These are phyloP conservation scores for Harrya chromipes DNA, from an alignment of 768 basidiomycete genomes.

Conservation along the genomic window DNA sequence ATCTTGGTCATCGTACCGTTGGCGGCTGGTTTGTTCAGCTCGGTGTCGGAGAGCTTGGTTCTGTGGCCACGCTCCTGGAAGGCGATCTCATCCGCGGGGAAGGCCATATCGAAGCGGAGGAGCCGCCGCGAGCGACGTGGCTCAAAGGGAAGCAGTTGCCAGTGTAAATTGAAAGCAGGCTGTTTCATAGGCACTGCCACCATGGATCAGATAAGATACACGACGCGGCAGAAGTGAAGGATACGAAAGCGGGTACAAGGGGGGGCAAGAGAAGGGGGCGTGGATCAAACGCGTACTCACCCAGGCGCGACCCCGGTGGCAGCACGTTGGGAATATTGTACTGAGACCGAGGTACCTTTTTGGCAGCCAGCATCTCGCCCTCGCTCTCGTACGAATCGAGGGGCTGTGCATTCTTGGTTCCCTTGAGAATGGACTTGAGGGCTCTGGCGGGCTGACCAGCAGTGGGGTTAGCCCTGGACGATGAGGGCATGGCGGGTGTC, in stretches of 20 bases:
- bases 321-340: conserved; percentile 22
- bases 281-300: conserved; percentile 16
- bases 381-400: conserved; percentile 32
- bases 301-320: conserved; percentile 25
- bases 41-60: conserved; percentile 33
- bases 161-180: conserved; percentile 42
- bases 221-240: conserved; percentile 13
- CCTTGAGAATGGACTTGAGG: conserved; percentile 32
- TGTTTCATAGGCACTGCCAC: conserved; percentile 37
- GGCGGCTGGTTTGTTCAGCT: conserved; percentile 42
- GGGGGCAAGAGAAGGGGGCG: not conserved
- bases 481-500: conserved; percentile 18
- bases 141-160: conserved; percentile 47
- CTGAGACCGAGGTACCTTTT: conserved; percentile 16
- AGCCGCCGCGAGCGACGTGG: conserved; percentile 32
- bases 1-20: conserved; percentile 46
- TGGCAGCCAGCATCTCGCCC: conserved; percentile 21
- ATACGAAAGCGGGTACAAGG: not conserved
- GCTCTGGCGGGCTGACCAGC: conserved; percentile 22
- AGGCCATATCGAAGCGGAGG: conserved; percentile 51
- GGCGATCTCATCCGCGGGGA: conserved; percentile 35
- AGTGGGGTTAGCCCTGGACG: conserved; percentile 20
- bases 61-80: conserved; percentile 26
- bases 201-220: conserved; percentile 30
- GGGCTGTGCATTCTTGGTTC: conserved; percentile 7